These are phyloP conservation scores for Aspergillus arachidicola DNA, from an alignment of 2,329 filamentous ascomycete genomes.

Conservation along the genomic window DNA sequence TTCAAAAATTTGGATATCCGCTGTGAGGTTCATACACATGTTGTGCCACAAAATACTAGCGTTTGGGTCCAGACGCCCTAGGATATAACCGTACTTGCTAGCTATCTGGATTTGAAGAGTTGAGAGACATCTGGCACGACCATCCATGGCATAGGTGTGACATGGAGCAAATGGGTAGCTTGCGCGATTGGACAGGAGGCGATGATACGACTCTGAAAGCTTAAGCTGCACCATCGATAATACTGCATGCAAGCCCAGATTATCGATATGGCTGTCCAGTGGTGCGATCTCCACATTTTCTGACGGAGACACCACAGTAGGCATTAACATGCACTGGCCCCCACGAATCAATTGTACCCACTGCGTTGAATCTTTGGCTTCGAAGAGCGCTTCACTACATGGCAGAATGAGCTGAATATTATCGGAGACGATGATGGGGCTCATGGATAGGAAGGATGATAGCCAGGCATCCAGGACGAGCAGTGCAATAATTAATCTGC, in stretches of 20 bases:
- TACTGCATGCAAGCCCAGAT: conserved; percentile 41
- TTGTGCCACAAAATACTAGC: conserved; percentile 56
- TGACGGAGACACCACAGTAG: conserved; percentile 38
- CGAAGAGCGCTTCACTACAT: conserved; percentile 49
- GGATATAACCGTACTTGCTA: conserved; percentile 43
- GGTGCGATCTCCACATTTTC: conserved; percentile 38
- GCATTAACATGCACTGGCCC: conserved; percentile 37
- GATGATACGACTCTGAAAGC: conserved; percentile 47
- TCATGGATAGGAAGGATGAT: conserved; percentile 51
- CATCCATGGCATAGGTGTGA: conserved; percentile 52
- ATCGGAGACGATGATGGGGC: conserved; percentile 50
- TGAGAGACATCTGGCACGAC: conserved; percentile 45
- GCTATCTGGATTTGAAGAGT: conserved; percentile 35
- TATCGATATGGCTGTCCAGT: conserved; percentile 35
- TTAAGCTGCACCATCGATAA: conserved; percentile 46
- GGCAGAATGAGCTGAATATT: conserved; percentile 51
- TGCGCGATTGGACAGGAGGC: conserved; percentile 42
- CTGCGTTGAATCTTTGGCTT: conserved; percentile 40
- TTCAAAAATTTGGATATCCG: conserved; percentile 57
- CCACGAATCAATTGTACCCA: conserved; percentile 42
- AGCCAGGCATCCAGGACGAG: conserved; percentile 53
- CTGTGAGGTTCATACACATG: conserved; percentile 55
- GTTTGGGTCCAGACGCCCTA: conserved; percentile 52
- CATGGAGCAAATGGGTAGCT: conserved; percentile 47
- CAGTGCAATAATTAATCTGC: conserved; percentile 49